Percentiles rank a stretch among this genome's conserved stretches.
These are phyloP conservation scores for Talaromyces sp. DNA, from an alignment of 2,329 filamentous ascomycete species.

Conservation along the genomic window DNA sequence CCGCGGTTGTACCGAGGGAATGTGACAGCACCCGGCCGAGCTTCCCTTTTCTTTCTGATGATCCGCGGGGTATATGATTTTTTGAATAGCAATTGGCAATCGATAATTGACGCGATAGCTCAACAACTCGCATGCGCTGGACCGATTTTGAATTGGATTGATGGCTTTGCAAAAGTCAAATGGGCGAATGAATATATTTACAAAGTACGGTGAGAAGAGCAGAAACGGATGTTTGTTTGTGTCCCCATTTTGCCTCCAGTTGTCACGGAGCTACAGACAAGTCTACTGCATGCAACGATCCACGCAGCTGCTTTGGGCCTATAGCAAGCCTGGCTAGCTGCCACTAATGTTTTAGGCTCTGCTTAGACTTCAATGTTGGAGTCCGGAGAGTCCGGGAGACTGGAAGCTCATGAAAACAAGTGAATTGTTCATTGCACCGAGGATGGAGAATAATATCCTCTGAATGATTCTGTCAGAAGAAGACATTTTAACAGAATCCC, in stretches of 20 bases:
- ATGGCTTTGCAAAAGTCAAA: no score
- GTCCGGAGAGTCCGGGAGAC: no score
- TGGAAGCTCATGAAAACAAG: no score
- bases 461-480: no score
- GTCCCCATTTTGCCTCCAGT: constrained; percentile 37
- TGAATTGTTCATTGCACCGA: no score
- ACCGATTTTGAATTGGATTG: background rate
- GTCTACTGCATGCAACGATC: background rate
- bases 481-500: no score
- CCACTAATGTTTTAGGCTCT: background rate
- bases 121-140: background rate
- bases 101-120: background rate
- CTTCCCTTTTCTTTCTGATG: background rate
- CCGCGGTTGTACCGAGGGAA: constrained; percentile 9
- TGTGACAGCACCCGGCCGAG: constrained; percentile 3
- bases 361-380: background rate
- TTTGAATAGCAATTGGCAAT: background rate
- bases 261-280: constrained; percentile 17
- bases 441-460: no score
- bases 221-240: background rate
- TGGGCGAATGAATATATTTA: no score
- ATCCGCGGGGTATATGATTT: background rate
- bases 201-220: background rate
- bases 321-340: background rate
- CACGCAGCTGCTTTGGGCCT: background rate